Evolutionary conservation across 176 grass and related monocot genomes (phyloP), one percentile per base, ranked within the genome.

Genomic region (Bonia amplexicaulis): DNA sequence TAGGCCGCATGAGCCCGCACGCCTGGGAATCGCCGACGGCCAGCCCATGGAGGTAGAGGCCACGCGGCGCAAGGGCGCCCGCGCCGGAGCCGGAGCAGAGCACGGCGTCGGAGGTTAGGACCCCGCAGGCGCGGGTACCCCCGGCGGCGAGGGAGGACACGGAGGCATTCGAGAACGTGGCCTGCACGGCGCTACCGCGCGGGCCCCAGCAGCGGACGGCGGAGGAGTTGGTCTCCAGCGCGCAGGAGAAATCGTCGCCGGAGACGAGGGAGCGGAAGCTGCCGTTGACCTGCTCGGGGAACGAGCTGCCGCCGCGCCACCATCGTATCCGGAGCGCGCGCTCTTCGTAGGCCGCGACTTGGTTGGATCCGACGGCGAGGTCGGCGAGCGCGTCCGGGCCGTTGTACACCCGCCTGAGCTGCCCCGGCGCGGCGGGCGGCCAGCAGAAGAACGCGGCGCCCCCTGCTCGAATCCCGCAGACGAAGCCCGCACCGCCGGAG

Each of bases 361-460:
- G 91, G 67, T 40, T 44, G 12, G 71, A 86, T 3, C 96, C 96
- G 57, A 99, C 96, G 76, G 85, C 57, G 69, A 99, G 86, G 33
- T 85, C 85, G 0, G 26, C 0, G 26, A 96, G 59, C 13, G 8
- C 4, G 0, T 0, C 3, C 1, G 86, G 2, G 0, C 90, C 90
- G 48, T 75, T 77, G 87, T 96, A 99, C 27, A 99, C 73, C 12
- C 96, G 90, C 27, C 55, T 85, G 51, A 74, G 52, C 7, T 14
- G 22, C 0, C 0, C 40, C 6, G 55, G 41, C 0, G 69, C 16
- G 40, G 23, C 53, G 4, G 88, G 63, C 42, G 86, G 74, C 96
- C 96, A 99, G 83, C 96, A 99, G 80, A 96, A 94, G 70, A 99
- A 90, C 48, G 88, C 80, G 44, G 73, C 1, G 0, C 81, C 86